Percentiles rank a stretch among this genome's conserved stretches.
Evolutionary conservation across 2,329 filamentous ascomycete species (phyloP).

Genomic region (Stagonosporopsis rhizophila): DNA sequence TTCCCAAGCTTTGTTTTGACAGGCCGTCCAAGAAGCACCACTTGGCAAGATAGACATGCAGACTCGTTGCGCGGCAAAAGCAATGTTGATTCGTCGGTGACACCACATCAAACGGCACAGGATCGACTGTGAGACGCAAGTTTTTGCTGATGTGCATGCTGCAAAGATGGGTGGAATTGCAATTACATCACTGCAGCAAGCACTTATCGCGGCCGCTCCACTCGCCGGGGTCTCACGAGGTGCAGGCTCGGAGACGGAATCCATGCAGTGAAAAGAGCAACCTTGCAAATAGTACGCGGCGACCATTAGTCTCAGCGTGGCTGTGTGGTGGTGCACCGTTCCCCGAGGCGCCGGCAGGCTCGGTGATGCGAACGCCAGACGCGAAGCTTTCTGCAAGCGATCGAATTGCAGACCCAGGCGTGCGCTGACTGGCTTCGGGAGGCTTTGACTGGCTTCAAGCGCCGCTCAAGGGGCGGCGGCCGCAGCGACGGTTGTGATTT

Average conservation of each 20-base stretch:
- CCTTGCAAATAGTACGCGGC: conserved; percentile 6
- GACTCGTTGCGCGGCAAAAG: conserved; percentile 1
- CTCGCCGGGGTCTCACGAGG: conserved; percentile 4
- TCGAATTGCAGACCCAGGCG: conserved; percentile 7
- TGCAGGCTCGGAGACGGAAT: conserved; percentile 3
- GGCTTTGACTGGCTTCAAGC: conserved; percentile 16
- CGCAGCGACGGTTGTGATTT: conserved; percentile 13
- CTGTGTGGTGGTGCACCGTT: conserved; percentile 1
- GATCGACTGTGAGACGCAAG: neutral
- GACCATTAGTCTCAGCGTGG: neutral
- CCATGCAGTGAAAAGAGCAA: neutral
- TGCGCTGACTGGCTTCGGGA: conserved; percentile 10
- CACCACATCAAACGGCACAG: conserved; percentile 13
- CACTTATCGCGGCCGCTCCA: conserved; percentile 13
- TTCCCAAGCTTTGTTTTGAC: conserved; percentile 22
- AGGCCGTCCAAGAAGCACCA: conserved; percentile 1
- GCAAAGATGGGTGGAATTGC: neutral
- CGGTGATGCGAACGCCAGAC: conserved; percentile 10
- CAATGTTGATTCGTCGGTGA: conserved; percentile 6
- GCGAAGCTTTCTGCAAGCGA: conserved; percentile 16
- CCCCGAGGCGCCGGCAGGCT: conserved; percentile 3
- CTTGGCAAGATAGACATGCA: conserved; percentile 1
- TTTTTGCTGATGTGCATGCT: conserved; percentile 12
- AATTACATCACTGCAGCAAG: conserved; percentile 3
- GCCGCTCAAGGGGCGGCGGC: conserved; percentile 15